phyloP scores from a whole-genome alignment of 2,329 filamentous ascomycete species.

The Neopestalotiopsis sp. region DNA sequence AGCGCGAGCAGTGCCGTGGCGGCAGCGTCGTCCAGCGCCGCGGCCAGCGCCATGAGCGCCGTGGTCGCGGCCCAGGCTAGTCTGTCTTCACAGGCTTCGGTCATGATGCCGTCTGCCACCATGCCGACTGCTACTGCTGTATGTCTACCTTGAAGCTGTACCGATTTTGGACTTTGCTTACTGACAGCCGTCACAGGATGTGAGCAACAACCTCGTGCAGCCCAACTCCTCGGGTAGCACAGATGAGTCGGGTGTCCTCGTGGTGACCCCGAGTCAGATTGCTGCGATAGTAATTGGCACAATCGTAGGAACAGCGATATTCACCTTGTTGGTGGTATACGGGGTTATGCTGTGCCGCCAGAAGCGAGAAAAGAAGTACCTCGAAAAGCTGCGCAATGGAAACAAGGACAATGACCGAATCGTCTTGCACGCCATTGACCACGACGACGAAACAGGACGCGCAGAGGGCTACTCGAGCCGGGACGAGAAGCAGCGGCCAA shows the following conservation, averaged over 20 bases:
- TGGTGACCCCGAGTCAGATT: conserved; percentile 18
- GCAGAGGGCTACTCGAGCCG: conserved; percentile 4
- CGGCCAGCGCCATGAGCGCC: neutral
- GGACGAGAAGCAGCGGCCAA: neutral
- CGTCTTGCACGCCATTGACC: neutral
- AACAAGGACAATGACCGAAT: neutral
- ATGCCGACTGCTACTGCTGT: conserved; percentile 5
- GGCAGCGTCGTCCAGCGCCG: neutral
- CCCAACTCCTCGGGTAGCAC: conserved; percentile 9
- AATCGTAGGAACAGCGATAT: conserved; percentile 15
- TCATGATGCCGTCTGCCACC: neutral
- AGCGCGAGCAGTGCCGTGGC: neutral
- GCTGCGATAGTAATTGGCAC: conserved; percentile 19
- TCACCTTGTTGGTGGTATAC: conserved; percentile 14
- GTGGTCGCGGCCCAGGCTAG: conserved; percentile 15
- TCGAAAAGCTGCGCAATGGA: neutral
- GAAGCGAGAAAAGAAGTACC: neutral
- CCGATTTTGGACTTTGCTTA: neutral
- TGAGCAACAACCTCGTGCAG: conserved; percentile 4
- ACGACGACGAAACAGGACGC: conserved; percentile 5
- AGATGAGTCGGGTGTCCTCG: neutral
- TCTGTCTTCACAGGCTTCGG: neutral
- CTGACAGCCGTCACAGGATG: neutral
- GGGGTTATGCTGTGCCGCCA: neutral
- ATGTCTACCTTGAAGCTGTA: neutral